A percentile compares a stretch with the other conserved stretches of the same genome.
These are phyloP conservation scores for Antarctomyces pellizariae DNA, from an alignment of 495 filamentous ascomycete genomes.

Conservation along the genomic window DNA sequence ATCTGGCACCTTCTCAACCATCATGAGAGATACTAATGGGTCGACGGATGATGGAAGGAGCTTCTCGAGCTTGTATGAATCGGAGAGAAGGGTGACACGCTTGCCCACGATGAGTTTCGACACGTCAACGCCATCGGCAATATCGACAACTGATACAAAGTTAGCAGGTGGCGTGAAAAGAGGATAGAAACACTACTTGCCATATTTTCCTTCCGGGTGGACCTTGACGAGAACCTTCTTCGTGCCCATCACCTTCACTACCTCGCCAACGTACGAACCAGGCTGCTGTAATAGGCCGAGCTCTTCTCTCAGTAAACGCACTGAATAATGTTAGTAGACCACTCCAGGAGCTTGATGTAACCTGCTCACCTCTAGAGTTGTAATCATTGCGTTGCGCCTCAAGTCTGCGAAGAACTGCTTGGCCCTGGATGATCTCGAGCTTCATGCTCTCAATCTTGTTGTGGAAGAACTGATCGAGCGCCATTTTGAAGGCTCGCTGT, in stretches of 20 bases:
- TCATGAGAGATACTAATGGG: slow-evolving; percentile 98
- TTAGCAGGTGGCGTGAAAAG: slow-evolving; percentile 1
- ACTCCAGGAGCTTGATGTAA: not conserved
- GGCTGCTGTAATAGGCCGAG: slow-evolving; percentile 90
- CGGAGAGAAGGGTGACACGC: slow-evolving; percentile 85
- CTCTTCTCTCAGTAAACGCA: slow-evolving; percentile 87
- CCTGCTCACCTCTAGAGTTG: slow-evolving; percentile 49
- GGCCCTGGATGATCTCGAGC: slow-evolving; percentile 96
- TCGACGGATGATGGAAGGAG: slow-evolving; percentile 95
- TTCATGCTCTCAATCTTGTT: slow-evolving; percentile 99
- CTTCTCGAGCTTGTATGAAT: slow-evolving; percentile 94
- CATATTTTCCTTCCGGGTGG: slow-evolving; percentile 98
- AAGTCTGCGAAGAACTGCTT: slow-evolving; percentile 78
- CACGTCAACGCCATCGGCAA: slow-evolving; percentile 85
- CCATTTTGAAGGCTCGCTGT: slow-evolving; percentile 61
- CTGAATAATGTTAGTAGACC: slow-evolving; percentile 14
- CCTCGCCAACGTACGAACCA: slow-evolving; percentile 94
- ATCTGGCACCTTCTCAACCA: slow-evolving; percentile 99
- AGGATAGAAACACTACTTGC: slow-evolving; percentile 25
- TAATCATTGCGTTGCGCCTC: slow-evolving; percentile 99
- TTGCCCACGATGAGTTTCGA: slow-evolving; percentile 91
- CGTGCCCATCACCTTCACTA: slow-evolving; percentile 98
- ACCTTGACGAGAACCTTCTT: slow-evolving; percentile 99
- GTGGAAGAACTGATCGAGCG: slow-evolving; percentile 96
- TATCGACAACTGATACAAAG: slow-evolving; percentile 58